Evolutionary conservation across 768 basidiomycete genomes (phyloP).

Genomic region (Gloeostereum incarnatum): DNA sequence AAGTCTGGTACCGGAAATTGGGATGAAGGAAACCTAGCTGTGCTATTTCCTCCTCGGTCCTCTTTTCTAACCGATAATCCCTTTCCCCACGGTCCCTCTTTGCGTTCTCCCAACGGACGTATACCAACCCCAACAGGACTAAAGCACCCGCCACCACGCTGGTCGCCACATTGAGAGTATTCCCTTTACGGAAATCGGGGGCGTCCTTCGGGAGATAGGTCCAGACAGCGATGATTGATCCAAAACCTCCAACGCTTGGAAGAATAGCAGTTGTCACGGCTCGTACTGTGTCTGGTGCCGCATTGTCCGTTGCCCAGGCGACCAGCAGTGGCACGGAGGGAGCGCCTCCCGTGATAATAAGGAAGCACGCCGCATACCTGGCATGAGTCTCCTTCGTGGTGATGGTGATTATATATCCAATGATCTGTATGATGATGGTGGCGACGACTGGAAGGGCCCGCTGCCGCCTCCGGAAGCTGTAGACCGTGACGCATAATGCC

Average conservation of each 20-base stretch:
- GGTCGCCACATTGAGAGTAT: conserved; percentile 32
- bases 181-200: conserved; percentile 36
- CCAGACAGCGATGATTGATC: conserved; percentile 20
- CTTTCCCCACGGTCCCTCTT: conserved; percentile 33
- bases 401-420: conserved; percentile 33
- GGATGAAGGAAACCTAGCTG: conserved; percentile 36
- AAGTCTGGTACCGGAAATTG: conserved; percentile 32
- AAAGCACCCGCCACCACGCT: conserved; percentile 21
- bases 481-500: conserved; percentile 24
- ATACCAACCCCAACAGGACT: conserved; percentile 19
- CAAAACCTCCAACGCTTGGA: conserved; percentile 25
- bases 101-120: conserved; percentile 31
- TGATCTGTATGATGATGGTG: conserved; percentile 26
- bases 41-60: conserved; percentile 24
- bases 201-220: conserved; percentile 36
- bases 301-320: conserved; percentile 40
- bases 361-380: conserved; percentile 36
- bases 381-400: conserved; percentile 31
- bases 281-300: conserved; percentile 37
- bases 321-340: conserved; percentile 31
- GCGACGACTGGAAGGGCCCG: conserved; percentile 24
- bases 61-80: conserved; percentile 28
- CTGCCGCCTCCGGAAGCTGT: conserved; percentile 24
- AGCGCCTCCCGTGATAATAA: conserved; percentile 28
- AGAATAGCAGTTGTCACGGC: conserved; percentile 35